Evolutionary conservation across 2,329 filamentous ascomycete genomes (phyloP).

Genomic region (Didymella arachidicola): DNA sequence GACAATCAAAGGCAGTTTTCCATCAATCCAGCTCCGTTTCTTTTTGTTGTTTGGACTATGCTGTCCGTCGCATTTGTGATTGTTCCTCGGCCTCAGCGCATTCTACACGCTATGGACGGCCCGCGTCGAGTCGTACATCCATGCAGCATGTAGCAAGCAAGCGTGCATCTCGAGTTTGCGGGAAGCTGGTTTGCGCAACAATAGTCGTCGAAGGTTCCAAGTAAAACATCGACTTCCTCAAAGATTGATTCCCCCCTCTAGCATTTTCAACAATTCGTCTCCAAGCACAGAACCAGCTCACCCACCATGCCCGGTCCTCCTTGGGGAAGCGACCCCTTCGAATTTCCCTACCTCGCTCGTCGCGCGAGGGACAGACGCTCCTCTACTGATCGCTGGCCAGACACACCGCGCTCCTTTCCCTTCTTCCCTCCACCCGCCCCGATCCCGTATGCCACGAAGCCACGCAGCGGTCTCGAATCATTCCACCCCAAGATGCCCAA

Average conservation of each 20-base stretch:
- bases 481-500: neutral
- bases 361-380: neutral
- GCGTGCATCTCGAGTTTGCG: conserved; percentile 5
- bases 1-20: conserved; percentile 6
- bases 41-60: neutral
- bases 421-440: neutral
- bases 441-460: neutral
- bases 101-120: neutral
- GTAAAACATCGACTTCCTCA: conserved; percentile 1
- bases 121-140: neutral
- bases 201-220: neutral
- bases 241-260: neutral
- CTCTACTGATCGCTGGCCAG: neutral
- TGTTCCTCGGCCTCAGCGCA: neutral
- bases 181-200: conserved; percentile 14
- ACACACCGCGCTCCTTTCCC: neutral
- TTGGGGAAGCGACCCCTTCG: neutral
- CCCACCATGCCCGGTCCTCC: neutral
- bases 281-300: neutral
- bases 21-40: neutral
- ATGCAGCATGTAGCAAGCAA: conserved; percentile 9
- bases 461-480: neutral
- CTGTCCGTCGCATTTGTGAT: neutral
- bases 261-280: neutral
- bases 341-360: neutral